Percentiles rank a stretch among this genome's conserved stretches.
These are phyloP conservation scores for Rhododendron ferrugineum DNA, from an alignment of 148 eudicot genomes.

Conservation along the genomic window DNA sequence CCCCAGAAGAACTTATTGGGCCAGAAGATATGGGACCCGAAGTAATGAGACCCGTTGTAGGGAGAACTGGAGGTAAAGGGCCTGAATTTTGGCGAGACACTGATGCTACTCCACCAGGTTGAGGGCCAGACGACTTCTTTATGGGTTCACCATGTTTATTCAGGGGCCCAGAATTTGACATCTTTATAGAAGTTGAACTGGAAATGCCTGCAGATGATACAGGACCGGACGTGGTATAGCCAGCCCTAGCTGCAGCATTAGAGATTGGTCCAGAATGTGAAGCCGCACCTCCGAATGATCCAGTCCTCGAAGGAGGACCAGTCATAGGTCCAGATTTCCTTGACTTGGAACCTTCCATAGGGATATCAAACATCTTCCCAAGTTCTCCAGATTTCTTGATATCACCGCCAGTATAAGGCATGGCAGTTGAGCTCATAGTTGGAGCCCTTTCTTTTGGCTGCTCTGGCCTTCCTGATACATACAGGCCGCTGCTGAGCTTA, in stretches of 20 bases:
- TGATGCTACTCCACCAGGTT: conserved; percentile 40
- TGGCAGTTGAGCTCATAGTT: conserved; percentile 83
- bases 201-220: conserved; percentile 46
- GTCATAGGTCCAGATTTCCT: conserved; percentile 82
- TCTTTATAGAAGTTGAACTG: conserved; percentile 59
- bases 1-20: conserved; percentile 81
- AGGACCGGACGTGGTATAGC: conserved; percentile 36
- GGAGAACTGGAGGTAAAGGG: conserved; percentile 71
- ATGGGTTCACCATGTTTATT: conserved; percentile 64
- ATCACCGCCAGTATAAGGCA: conserved; percentile 97
- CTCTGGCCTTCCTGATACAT: conserved; percentile 86
- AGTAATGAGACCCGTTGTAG: conserved; percentile 86
- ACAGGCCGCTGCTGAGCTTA: conserved; percentile 88
- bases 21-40: conserved; percentile 90
- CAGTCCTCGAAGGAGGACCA: conserved; percentile 68
- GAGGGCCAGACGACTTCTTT: conserved; percentile 47
- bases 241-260: conserved; percentile 48
- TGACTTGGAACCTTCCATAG: conserved; percentile 67
- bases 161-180: conserved; percentile 84
- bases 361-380: conserved; percentile 89
- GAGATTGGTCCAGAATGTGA: conserved; percentile 85
- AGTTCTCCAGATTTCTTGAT: conserved; percentile 93
- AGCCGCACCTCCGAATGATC: conserved; percentile 71
- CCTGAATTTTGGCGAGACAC: conserved; percentile 55
- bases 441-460: conserved; percentile 92